Percentiles rank a stretch among this genome's conserved stretches.
Evolutionary conservation across 2,329 filamentous ascomycete species (phyloP).

Genomic region (Pseudogymnoascus pannorum): DNA sequence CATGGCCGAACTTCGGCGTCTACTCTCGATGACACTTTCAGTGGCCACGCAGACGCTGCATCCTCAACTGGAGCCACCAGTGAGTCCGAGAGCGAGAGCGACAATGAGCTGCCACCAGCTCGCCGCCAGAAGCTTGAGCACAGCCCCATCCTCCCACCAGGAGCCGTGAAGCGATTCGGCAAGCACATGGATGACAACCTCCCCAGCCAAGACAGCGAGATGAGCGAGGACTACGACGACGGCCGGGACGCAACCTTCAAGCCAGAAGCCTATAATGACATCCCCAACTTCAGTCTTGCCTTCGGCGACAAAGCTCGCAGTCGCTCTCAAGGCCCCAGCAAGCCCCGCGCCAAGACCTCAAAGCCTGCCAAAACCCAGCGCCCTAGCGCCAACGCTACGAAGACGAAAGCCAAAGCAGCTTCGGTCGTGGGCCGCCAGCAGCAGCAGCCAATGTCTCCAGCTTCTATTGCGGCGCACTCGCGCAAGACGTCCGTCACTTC

Average conservation of each 20-base stretch:
- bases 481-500: conserved; percentile 71
- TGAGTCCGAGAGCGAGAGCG: conserved; percentile 64
- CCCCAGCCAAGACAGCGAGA: conserved; percentile 48
- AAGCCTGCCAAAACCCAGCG: conserved; percentile 29
- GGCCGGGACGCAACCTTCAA: conserved; percentile 30
- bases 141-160: conserved; percentile 43
- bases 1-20: conserved; percentile 90
- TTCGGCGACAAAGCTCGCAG: conserved; percentile 34
- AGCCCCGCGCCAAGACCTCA: conserved; percentile 36
- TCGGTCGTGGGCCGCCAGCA: conserved; percentile 31
- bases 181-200: conserved; percentile 44
- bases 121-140: conserved; percentile 50
- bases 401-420: conserved; percentile 32
- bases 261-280: conserved; percentile 17
- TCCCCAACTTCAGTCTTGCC: conserved; percentile 11
- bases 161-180: conserved; percentile 37
- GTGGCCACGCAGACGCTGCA: conserved; percentile 75
- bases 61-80: conserved; percentile 82
- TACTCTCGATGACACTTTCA: conserved; percentile 87
- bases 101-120: conserved; percentile 52
- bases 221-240: conserved; percentile 48
- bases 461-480: conserved; percentile 60
- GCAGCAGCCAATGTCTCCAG: conserved; percentile 58
- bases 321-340: conserved; percentile 30
- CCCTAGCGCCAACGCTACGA: conserved; percentile 36